Conservation (phyloP, 2,329 filamentous ascomycete genomes). For the Ophioceras dolichostomum region DNA sequence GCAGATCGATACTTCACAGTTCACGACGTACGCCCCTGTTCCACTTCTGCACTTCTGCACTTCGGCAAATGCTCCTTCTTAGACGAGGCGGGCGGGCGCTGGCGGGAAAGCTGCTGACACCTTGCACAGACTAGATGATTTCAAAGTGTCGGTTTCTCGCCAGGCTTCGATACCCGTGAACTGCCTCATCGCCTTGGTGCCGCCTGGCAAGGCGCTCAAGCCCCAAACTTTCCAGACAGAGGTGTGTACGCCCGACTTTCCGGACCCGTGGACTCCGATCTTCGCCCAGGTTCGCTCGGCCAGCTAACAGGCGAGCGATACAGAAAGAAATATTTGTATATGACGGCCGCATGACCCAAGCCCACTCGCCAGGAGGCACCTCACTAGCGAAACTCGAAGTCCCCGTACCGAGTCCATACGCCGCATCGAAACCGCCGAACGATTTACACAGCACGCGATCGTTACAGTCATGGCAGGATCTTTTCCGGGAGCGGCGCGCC, state of each 20-base stretch:
- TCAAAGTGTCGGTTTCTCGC: slow-evolving; percentile 69
- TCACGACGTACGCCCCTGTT: slow-evolving; percentile 50
- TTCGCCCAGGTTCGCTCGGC: too few species aligned
- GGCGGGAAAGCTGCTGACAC: slow-evolving; percentile 1
- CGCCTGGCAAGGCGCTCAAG: slow-evolving; percentile 74
- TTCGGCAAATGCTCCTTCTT: too few species aligned
- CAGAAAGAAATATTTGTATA: slow-evolving; percentile 88
- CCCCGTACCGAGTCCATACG: slow-evolving; percentile 40
- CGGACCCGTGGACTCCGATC: neutral
- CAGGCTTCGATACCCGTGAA: slow-evolving; percentile 62
- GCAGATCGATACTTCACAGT: slow-evolving; percentile 62
- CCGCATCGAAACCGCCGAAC: slow-evolving; percentile 61
- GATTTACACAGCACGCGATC: slow-evolving; percentile 69
- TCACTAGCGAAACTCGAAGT: slow-evolving; percentile 31
- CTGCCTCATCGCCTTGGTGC: slow-evolving; percentile 79
- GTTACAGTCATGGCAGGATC: slow-evolving; percentile 74
- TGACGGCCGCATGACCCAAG: slow-evolving; percentile 63
- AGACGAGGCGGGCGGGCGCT: too few species aligned
- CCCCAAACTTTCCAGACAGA: slow-evolving; percentile 68
- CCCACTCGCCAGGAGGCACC: slow-evolving; percentile 32
- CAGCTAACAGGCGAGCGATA: neutral
- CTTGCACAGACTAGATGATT: slow-evolving; percentile 58
- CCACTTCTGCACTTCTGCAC: slow-evolving; percentile 3
- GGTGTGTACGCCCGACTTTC: slow-evolving; percentile 32
- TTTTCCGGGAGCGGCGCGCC: slow-evolving; percentile 67